Evolutionary conservation across 2,329 filamentous ascomycete genomes (phyloP), one percentile per base, ranked within the genome.

Genomic region (Microdochium trichocladiopsis): DNA sequence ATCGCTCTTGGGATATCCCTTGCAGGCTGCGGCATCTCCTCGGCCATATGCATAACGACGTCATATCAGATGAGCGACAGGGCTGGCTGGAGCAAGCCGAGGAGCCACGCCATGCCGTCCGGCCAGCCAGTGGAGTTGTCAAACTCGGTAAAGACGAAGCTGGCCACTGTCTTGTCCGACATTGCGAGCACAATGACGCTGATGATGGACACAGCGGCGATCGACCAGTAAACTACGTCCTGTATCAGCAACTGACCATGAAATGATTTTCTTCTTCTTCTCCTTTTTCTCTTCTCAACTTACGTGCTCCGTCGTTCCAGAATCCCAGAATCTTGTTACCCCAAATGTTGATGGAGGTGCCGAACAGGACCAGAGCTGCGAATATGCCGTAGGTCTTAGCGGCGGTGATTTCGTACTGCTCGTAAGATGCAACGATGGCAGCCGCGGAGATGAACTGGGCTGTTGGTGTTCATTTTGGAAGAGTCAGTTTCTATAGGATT

Each of bases 41-140:
- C 72, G 6, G 70, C 70, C 64, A 76, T 68, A 50, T 77, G 73
- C 4, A 73, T 58, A 4, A 70, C 69, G 6, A 69, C 72, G 52
- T 76, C 74, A 53, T 74, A 77, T 14, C 71, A 72, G 52, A 68
- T 67, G 45, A 69, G 60, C 16, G 69, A 69, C 51, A 56, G 61
- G 53, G 64, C 68, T 57, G 52, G 68, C 58, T 73, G 74, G 1
- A 77, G 60, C 2, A 77, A 62, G 0, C 74, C 74, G 1, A 77
- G 59, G 14, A 76, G 67, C 74, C 74, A 78, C 0, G 74, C 65
- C 16, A 76, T 61, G 1, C 74, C 75, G 49, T 75, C 69, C 1
- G 67, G 62, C 73, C 73, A 77, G 2, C 72, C 72, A 2, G 70
- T 73, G 31, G 67, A 65, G 56, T 78, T 77, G n/a, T 60, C 58